These are phyloP conservation scores for Cercospora sp. DNA, from an alignment of 2,329 filamentous ascomycete genomes.

Conservation along the genomic window DNA sequence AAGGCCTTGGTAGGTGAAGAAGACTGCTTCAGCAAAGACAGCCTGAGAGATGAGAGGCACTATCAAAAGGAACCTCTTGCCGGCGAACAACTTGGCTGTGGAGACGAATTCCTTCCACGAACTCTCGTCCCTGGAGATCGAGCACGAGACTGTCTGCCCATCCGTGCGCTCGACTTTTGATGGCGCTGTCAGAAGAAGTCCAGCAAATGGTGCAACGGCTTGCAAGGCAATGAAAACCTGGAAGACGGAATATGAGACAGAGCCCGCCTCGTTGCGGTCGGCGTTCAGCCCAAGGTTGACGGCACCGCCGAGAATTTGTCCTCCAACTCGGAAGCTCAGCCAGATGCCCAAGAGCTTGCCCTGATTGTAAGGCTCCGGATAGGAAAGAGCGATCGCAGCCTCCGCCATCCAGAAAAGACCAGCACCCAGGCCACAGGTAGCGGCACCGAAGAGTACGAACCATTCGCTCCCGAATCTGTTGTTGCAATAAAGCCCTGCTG, in stretches of 20 bases:
- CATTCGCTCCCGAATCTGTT: slow-evolving; percentile 69
- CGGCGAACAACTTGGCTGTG: slow-evolving; percentile 60
- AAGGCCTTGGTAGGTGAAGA: slow-evolving; percentile 61
- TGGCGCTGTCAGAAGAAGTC: slow-evolving; percentile 62
- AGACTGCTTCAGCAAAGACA: slow-evolving; percentile 70
- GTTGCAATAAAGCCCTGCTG: slow-evolving; percentile 70
- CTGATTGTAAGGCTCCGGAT: slow-evolving; percentile 68
- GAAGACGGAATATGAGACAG: slow-evolving; percentile 69
- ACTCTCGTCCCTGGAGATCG: slow-evolving; percentile 53
- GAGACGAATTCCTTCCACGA: slow-evolving; percentile 61
- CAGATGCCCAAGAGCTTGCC: slow-evolving; percentile 67
- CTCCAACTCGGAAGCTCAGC: slow-evolving; percentile 61
- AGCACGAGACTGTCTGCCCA: slow-evolving; percentile 61
- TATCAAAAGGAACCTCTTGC: slow-evolving; percentile 62
- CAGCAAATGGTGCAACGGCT: slow-evolving; percentile 63
- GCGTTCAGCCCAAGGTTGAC: slow-evolving; percentile 69
- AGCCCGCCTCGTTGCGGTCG: slow-evolving; percentile 57
- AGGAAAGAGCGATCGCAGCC: slow-evolving; percentile 69
- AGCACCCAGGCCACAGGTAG: slow-evolving; percentile 67
- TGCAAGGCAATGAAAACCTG: slow-evolving; percentile 71
- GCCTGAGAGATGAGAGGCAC: slow-evolving; percentile 69
- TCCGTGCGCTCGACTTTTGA: slow-evolving; percentile 64
- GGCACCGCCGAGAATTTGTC: slow-evolving; percentile 70
- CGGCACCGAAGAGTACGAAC: slow-evolving; percentile 67
- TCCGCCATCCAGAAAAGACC: slow-evolving; percentile 77